Evolutionary conservation across 1,139 yeast species (phyloP).

Genomic region (Taphrina wiesneri): DNA sequence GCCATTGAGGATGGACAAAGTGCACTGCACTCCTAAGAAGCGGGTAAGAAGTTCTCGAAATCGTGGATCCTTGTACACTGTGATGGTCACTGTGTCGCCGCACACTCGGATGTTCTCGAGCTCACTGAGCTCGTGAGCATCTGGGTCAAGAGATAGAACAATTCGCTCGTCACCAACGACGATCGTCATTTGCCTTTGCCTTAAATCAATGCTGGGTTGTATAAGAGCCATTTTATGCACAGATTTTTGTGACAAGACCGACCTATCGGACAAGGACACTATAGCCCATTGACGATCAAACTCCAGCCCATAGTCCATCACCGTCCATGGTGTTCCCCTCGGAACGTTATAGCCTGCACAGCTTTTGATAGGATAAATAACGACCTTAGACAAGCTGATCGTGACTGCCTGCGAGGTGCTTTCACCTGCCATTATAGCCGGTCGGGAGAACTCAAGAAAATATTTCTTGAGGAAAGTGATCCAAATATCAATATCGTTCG

Average conservation of each 20-base stretch:
- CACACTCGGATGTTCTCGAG: slow-evolving; percentile 5
- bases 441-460: slow-evolving; percentile 38
- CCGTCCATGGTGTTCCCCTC: slow-evolving; percentile 43
- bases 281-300: slow-evolving; percentile 50
- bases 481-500: slow-evolving; percentile 42
- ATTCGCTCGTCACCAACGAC: neutral
- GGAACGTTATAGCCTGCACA: slow-evolving; percentile 47
- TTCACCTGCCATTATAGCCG: neutral
- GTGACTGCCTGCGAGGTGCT: neutral
- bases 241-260: slow-evolving; percentile 12
- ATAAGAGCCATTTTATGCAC: slow-evolving; percentile 17
- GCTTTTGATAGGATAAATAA: slow-evolving; percentile 50
- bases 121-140: neutral
- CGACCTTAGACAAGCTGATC: neutral
- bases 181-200: neutral
- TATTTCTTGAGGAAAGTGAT: slow-evolving; percentile 42
- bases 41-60: neutral
- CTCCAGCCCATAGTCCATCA: slow-evolving; percentile 45
- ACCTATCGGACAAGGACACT: slow-evolving; percentile 36
- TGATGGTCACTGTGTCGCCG: slow-evolving; percentile 1
- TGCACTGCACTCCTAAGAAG: slow-evolving; percentile 19
- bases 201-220: neutral
- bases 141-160: neutral
- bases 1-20: slow-evolving; percentile 1
- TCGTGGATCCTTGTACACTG: neutral